These are phyloP conservation scores for Pseudevernia furfuracea DNA, from an alignment of 495 filamentous ascomycete species.

Conservation along the genomic window DNA sequence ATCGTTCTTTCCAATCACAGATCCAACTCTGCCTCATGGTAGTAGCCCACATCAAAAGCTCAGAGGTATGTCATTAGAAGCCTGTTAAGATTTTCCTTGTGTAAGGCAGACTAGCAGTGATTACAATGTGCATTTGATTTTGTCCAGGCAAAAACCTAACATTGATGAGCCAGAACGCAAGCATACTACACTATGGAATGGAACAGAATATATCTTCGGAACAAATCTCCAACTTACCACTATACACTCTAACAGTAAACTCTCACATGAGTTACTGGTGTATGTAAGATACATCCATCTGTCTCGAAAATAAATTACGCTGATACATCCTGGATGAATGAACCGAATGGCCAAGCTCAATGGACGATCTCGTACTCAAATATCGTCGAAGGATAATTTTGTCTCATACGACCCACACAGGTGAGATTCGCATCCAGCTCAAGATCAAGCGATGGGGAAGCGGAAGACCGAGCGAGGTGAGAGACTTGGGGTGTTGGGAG, in stretches of 20 bases:
- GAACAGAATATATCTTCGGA: not conserved
- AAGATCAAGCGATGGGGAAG: constrained; percentile 42
- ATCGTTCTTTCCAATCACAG: not conserved
- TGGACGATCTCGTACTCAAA: constrained; percentile 48
- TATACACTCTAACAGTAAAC: not conserved
- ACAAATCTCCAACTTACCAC: not conserved
- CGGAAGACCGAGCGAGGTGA: constrained; percentile 50
- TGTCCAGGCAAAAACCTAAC: not conserved
- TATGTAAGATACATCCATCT: constrained; percentile 11
- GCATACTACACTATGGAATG: not conserved
- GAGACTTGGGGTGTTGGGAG: constrained; percentile 34
- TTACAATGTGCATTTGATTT: not conserved
- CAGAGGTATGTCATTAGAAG: not conserved
- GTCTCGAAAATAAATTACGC: constrained; percentile 48
- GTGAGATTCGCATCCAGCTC: constrained; percentile 46
- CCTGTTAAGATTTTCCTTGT: not conserved
- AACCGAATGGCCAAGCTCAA: not conserved
- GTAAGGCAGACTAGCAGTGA: not conserved
- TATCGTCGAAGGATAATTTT: constrained; percentile 40
- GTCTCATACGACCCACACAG: constrained; percentile 40
- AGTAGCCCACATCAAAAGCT: not conserved
- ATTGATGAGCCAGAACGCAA: not conserved
- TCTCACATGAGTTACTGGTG: not conserved
- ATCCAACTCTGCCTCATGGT: not conserved
- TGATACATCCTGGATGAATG: constrained; percentile 33